Evolutionary conservation across 2,329 filamentous ascomycete genomes (phyloP), one percentile per base, ranked within the genome.

Genomic region (Cercospora citrullina): DNA sequence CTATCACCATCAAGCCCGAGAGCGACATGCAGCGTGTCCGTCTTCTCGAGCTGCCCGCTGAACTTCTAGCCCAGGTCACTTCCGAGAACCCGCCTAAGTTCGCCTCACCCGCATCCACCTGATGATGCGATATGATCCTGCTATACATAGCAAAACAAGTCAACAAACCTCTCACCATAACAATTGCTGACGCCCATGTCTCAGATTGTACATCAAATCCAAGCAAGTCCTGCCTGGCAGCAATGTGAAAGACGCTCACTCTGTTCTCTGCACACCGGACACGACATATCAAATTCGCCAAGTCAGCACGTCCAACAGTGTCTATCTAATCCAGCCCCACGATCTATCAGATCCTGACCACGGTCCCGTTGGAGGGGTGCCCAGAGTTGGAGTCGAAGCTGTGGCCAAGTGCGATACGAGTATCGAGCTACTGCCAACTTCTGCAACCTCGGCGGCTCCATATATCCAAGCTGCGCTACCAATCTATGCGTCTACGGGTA

Each of bases 241-340:
- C 14, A 60, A 48, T 53, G 68, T 74, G 23, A 73, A 60, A 42
- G 73, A 72, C 23, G 78, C 81, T 55, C 81, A 81, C 66, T 84
- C 86, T 31, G 87, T 89, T 68, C 80, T 90, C 68, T 90, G 87
- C 78, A 89, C 86, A 2, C 79, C 81, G 9, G 80, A 81, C 64
- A 81, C 84, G 71, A 87, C 87, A 10, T 90, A 85, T 79, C 83
- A 84, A 67, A 78, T 90, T 62, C 87, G 87, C 72, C 87, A 90
- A 77, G 87, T 90, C 63, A 87, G 88, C 72, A 89, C 87, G 16
- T 89, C 87, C 28, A 90, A 90, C 72, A 87, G 86, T 39, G 81
- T 90, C 65, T 86, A 87, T 76, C 75, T 89, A 42, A 79, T 86
- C 26, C 79, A 79, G 60, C 81, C 81, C 65, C 74, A 77, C 23